A percentile compares a stretch with the other conserved stretches of the same genome.
These are phyloP conservation scores for Hsuehochloa calcarea DNA, from an alignment of 176 grass and related monocot species.

Conservation along the genomic window DNA sequence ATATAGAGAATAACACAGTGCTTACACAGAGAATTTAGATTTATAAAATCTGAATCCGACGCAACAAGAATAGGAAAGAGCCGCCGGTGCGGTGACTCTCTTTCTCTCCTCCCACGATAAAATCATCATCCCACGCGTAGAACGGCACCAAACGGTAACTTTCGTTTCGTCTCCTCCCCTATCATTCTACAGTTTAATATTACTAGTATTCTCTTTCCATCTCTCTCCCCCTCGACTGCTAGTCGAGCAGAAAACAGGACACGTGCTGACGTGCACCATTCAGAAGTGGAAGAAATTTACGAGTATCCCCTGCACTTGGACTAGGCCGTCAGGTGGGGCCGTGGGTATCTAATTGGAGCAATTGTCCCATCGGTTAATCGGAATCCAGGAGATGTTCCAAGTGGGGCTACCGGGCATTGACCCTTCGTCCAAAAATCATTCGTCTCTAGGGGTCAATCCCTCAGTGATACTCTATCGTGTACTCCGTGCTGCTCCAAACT, in stretches of 20 bases:
- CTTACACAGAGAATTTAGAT: no score
- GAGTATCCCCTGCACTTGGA: slow-evolving; percentile 23
- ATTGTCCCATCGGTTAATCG: slow-evolving; percentile 18
- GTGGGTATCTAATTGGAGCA: slow-evolving; percentile 37
- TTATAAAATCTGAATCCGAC: no score
- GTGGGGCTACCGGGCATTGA: neutral
- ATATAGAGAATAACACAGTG: no score
- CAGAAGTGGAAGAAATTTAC: neutral
- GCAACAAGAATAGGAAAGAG: no score
- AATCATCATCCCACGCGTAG: neutral
- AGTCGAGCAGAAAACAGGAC: slow-evolving; percentile 18
- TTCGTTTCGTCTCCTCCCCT: neutral
- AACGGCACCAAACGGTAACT: slow-evolving; percentile 52
- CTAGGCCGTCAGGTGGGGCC: slow-evolving; percentile 22
- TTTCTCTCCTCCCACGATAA: neutral
- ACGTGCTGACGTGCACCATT: slow-evolving; percentile 5
- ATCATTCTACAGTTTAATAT: neutral
- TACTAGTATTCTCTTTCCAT: neutral
- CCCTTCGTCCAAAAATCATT: neutral
- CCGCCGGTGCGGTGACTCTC: neutral
- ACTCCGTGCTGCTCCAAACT: no score
- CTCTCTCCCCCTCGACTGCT: neutral
- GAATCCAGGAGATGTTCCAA: slow-evolving; percentile 9
- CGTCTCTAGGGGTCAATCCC: neutral
- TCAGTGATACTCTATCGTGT: no score